phyloP scores from a whole-genome alignment of 495 filamentous ascomycete genomes.

The Aspergillus biplanus region DNA sequence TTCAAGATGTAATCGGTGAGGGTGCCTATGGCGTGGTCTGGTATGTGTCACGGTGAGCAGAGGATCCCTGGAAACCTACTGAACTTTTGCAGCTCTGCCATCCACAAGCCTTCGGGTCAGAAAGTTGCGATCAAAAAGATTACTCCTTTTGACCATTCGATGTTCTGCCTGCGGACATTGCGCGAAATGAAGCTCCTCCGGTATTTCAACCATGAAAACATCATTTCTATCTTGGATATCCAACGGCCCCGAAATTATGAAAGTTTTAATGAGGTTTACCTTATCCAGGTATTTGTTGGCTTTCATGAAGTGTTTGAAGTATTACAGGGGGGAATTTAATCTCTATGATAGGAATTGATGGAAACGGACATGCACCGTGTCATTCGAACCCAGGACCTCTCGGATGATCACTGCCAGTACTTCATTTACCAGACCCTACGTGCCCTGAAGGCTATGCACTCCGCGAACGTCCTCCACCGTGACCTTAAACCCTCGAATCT shows the following conservation, averaged over 20 bases:
- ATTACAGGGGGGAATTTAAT: conserved; percentile 13
- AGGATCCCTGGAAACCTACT: conserved; percentile 18
- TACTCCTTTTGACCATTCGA: conserved; percentile 97
- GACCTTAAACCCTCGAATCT: conserved; percentile 98
- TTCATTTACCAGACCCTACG: conserved; percentile 99
- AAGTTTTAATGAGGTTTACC: conserved; percentile 96
- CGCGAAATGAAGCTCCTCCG: conserved; percentile 99
- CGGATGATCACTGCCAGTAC: conserved; percentile 99
- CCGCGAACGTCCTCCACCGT: conserved; percentile 95
- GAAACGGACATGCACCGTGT: conserved; percentile 99
- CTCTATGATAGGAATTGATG: conserved; percentile 80
- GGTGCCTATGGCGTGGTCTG: conserved; percentile 99
- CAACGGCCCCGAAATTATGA: conserved; percentile 97
- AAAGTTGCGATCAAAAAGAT: conserved; percentile 99
- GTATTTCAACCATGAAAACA: conserved; percentile 99
- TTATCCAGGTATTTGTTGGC: conserved; percentile 78
- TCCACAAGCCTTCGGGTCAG: conserved; percentile 97
- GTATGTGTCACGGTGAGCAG: conserved; percentile 54
- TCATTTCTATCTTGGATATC: conserved; percentile 99
- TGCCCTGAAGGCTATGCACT: conserved; percentile 98
- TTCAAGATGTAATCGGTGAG: conserved; percentile 98
- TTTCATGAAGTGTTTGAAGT: neutral
- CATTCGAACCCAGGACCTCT: conserved; percentile 97
- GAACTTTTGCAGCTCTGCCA: conserved; percentile 73
- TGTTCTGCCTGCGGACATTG: conserved; percentile 97